phyloP scores from a whole-genome alignment of 371 early-diverging fungal species.

The Mucor circinelloides region DNA sequence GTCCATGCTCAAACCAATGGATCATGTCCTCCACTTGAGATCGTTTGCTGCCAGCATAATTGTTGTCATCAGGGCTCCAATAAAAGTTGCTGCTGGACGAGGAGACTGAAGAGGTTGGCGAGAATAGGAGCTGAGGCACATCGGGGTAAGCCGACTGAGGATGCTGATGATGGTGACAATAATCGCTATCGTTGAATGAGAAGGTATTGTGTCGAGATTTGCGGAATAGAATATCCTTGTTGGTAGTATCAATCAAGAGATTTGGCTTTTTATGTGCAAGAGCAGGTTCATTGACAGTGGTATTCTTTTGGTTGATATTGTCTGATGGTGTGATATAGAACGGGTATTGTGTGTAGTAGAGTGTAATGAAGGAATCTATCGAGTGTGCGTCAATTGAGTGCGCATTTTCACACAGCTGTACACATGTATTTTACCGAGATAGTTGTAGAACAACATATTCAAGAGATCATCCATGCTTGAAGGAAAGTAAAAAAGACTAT shows the following conservation, averaged over 20 bases:
- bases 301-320: background rate
- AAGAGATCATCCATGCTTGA: background rate
- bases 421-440: background rate
- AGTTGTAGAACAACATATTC: background rate
- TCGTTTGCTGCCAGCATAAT: background rate
- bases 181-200: background rate
- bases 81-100: background rate
- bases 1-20: conserved; percentile 16
- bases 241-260: background rate
- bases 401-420: background rate
- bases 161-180: background rate
- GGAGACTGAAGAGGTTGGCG: conserved; percentile 8
- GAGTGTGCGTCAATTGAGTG: background rate
- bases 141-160: background rate
- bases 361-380: background rate
- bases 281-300: background rate
- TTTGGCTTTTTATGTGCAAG: background rate
- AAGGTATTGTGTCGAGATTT: background rate
- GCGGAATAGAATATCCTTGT: background rate
- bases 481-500: background rate
- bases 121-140: background rate
- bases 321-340: background rate
- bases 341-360: background rate
- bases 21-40: conserved; percentile 19
- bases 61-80: conserved; percentile 2